phyloP scores from a whole-genome alignment of 257 asterid genomes.

The Solanum medicagineum region DNA sequence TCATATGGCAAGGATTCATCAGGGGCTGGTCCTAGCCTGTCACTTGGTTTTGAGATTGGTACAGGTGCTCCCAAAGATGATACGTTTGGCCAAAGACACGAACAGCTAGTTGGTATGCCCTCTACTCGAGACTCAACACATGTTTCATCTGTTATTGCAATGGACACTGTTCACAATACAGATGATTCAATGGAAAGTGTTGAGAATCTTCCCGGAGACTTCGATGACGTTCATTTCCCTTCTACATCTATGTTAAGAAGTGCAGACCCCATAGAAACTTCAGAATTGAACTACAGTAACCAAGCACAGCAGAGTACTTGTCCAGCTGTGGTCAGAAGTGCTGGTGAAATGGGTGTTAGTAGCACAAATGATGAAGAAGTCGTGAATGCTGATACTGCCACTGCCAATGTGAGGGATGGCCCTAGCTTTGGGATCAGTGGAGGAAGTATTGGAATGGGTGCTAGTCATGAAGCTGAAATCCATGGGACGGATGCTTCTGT shows the following conservation, averaged over 20 bases:
- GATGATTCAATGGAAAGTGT: constrained; percentile 98
- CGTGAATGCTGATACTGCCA: constrained; percentile 71
- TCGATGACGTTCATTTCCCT: constrained; percentile 65
- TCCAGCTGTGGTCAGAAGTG: constrained; percentile 62
- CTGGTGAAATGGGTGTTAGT: constrained; percentile 86
- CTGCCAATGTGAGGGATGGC: constrained; percentile 75
- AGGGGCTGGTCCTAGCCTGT: constrained; percentile 90
- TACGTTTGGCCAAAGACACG: constrained; percentile 39
- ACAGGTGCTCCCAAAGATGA: constrained; percentile 44
- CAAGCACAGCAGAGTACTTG: constrained; percentile 94
- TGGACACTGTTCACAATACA: constrained; percentile 77
- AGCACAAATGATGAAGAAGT: constrained; percentile 98
- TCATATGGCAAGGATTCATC: constrained; percentile 45
- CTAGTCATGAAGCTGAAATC: constrained; percentile 99
- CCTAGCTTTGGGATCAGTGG: constrained; percentile 91
- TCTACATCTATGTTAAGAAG: constrained; percentile 60
- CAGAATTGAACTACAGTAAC: constrained; percentile 86
- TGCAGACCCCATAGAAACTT: constrained; percentile 57
- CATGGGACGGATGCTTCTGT: constrained; percentile 72
- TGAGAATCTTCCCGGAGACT: constrained; percentile 76
- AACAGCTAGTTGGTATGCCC: constrained; percentile 42
- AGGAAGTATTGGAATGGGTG: constrained; percentile 99
- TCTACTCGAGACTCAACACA: constrained; percentile 64
- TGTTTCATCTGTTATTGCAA: constrained; percentile 88
- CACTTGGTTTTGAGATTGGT: constrained; percentile 56